phyloP scores from a whole-genome alignment of 768 basidiomycete species.

The Chalciporus pseudorubinellus region DNA sequence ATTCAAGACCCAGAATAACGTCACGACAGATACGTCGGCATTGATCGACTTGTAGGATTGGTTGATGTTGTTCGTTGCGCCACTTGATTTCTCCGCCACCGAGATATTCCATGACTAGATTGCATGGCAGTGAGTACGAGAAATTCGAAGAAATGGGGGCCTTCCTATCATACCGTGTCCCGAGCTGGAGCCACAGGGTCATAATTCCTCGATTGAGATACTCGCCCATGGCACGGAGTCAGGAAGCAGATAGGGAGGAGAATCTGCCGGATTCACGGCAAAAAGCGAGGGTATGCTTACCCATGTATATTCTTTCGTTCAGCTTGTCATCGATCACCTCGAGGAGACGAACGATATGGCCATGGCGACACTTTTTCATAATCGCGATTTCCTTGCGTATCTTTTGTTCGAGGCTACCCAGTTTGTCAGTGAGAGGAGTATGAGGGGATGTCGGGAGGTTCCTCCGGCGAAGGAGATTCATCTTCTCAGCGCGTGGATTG shows the following conservation, averaged over 20 bases:
- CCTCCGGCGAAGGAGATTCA: constrained; percentile 51
- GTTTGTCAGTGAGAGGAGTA: constrained; percentile 60
- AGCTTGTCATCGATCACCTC: constrained; percentile 95
- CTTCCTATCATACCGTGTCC: constrained; percentile 32
- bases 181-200: constrained; percentile 32
- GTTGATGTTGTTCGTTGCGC: constrained; percentile 61
- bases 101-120: constrained; percentile 91
- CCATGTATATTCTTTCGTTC: constrained; percentile 88
- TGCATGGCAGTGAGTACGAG: constrained; percentile 20
- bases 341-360: constrained; percentile 83
- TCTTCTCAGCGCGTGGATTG: constrained; percentile 67
- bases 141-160: constrained; percentile 4
- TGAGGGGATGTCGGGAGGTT: constrained; percentile 44
- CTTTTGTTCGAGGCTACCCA: constrained; percentile 74
- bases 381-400: constrained; percentile 95
- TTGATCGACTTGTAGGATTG: constrained; percentile 80
- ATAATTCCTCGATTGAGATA: constrained; percentile 30
- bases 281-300: constrained; percentile 48
- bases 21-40: constrained; percentile 88
- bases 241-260: constrained; percentile 22
- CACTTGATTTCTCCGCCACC: constrained; percentile 94
- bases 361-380: constrained; percentile 95
- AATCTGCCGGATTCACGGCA: constrained; percentile 12
- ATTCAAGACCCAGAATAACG: constrained; percentile 91
- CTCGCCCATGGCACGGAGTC: constrained; percentile 27